Percentiles rank a stretch among this genome's conserved stretches.
Evolutionary conservation across 768 basidiomycete species (phyloP).

Genomic region (Kwoniella dejecticola): DNA sequence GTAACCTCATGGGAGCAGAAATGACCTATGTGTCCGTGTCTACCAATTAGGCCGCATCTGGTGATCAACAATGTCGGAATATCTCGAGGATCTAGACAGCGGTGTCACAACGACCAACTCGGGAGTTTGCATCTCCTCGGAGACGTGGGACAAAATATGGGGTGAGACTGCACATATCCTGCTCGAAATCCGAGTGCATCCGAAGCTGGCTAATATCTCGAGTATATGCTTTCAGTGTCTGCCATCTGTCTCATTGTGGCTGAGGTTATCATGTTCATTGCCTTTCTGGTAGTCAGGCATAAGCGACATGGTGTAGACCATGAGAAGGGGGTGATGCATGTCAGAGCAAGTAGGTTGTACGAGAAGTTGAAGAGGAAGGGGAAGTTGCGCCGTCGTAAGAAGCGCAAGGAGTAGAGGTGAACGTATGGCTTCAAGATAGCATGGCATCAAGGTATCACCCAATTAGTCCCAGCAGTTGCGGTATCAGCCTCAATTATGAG

Average conservation of each 20-base stretch:
- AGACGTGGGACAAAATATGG: conserved; percentile 3
- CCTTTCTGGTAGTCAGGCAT: neutral
- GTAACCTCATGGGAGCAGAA: too few relatives aligned
- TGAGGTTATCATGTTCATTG: neutral
- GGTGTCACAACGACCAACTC: neutral
- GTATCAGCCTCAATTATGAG: too few relatives aligned
- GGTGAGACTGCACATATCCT: conserved; percentile 8
- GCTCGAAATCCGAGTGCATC: neutral
- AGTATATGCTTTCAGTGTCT: too few relatives aligned
- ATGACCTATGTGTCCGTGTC: too few relatives aligned
- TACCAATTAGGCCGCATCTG: too few relatives aligned
- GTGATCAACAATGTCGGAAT: conserved; percentile 14
- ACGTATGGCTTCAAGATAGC: too few relatives aligned
- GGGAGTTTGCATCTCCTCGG: neutral
- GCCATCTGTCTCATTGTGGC: neutral
- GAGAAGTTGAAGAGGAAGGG: neutral
- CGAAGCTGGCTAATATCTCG: neutral
- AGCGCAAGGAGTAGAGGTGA: neutral
- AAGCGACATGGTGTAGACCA: conserved; percentile 6
- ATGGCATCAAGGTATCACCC: too few relatives aligned
- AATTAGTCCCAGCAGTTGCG: too few relatives aligned
- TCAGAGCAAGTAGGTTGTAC: neutral
- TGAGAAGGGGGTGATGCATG: neutral
- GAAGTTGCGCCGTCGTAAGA: neutral
- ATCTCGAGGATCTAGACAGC: neutral